Evolutionary conservation across 2,329 filamentous ascomycete genomes (phyloP).

Genomic region (Neonectria neomacrospora): DNA sequence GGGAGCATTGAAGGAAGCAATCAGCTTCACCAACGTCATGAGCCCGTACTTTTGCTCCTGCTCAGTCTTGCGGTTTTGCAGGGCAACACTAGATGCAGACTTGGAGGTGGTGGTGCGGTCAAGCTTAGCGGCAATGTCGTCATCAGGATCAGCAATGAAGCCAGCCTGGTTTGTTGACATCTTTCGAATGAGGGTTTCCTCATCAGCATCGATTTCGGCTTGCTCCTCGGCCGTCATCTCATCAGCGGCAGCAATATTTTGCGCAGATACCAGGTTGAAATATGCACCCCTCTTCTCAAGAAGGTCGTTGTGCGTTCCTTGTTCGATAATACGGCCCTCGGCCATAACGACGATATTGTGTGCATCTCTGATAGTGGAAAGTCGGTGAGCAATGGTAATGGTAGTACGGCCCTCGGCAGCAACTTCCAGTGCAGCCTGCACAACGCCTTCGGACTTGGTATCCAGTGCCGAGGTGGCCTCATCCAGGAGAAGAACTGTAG

Average conservation of each 20-base stretch:
- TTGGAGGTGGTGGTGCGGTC: slow-evolving; percentile 65
- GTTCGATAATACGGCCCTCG: slow-evolving; percentile 86
- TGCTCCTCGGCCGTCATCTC: slow-evolving; percentile 63
- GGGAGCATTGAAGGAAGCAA: slow-evolving; percentile 79
- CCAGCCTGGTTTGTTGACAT: slow-evolving; percentile 55
- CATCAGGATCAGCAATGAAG: slow-evolving; percentile 67
- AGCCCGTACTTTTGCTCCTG: slow-evolving; percentile 71
- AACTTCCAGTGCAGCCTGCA: slow-evolving; percentile 90
- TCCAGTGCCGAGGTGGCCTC: slow-evolving; percentile 95
- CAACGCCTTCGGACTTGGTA: slow-evolving; percentile 92
- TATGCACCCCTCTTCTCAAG: slow-evolving; percentile 79
- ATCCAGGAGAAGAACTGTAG: slow-evolving; percentile 81
- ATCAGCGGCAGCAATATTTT: slow-evolving; percentile 77
- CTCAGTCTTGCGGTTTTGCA: slow-evolving; percentile 66
- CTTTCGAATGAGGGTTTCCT: slow-evolving; percentile 63
- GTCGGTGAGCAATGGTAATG: slow-evolving; percentile 93
- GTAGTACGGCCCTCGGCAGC: slow-evolving; percentile 90
- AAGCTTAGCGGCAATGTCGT: slow-evolving; percentile 69
- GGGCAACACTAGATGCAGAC: slow-evolving; percentile 76
- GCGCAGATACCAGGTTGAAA: slow-evolving; percentile 85
- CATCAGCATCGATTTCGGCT: slow-evolving; percentile 59
- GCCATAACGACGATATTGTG: slow-evolving; percentile 97
- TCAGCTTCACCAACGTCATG: slow-evolving; percentile 81
- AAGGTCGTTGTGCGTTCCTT: slow-evolving; percentile 86
- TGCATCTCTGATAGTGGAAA: slow-evolving; percentile 93